Base-by-base conservation (phyloP, 257 asterid genomes). In the Lantana camara region DNA sequence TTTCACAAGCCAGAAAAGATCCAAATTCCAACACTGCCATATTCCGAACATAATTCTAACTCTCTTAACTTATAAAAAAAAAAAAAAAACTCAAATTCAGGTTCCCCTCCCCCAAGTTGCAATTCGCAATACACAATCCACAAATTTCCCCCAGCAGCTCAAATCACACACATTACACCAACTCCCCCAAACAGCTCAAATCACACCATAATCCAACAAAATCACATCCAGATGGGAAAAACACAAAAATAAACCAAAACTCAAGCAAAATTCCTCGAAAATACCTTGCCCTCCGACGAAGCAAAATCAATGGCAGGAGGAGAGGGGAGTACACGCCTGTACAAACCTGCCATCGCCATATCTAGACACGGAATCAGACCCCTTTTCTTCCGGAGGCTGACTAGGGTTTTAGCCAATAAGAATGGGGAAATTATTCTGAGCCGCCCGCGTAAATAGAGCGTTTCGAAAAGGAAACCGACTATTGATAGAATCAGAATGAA, bases 271-370 rank as follows among this genome's bases (percentile, higher is more conserved):
- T 52, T 14, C 21, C 10, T 9, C 32, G 35, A 5, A 14, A 27
- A n/a, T 73, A 82, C 97, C 95, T 90, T 90, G 81, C 97, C 98
- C 63, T 91, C 95, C 59, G 85, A 63, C 20, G 96, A 86, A 57
- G 96, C 81, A n/a, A 91, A 91, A 64, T 91, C 98, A 54, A 86
- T 63, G 38, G 98, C 95, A 2, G 96, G 98, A 56, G 98, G 98
- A 12, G 90, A 88, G 3, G 98, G 96, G 50, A 88, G 95, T 49
- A 89, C 57, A 13, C 98, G 90, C 79, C 98, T 75, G 79, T 91
- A 89, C 66, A 89, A 60, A 38, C 95, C 82, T 2, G 96, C 95
- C 88, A 78, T 83, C 70, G 96, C 96, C 95, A 86, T 85, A 22
- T 21, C 47, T 21, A 24, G 49, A 29, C 51, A 27, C 44, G 30